Evolutionary conservation across 1,284 basidiomycete genomes (phyloP), one percentile per base, ranked within the genome.

Genomic region (Schizophyllum commune): DNA sequence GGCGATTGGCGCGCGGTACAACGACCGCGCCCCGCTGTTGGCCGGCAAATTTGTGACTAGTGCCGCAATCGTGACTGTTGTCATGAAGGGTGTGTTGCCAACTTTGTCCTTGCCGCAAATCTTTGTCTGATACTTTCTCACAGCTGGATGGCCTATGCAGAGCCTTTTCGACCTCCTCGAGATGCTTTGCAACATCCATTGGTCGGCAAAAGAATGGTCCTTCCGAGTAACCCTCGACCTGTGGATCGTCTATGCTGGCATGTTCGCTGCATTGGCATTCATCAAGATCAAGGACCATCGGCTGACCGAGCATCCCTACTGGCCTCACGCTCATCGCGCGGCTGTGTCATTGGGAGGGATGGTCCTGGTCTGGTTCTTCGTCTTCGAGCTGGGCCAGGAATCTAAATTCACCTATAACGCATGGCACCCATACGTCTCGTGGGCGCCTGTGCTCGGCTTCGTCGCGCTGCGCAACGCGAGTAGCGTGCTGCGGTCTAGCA

Each of bases 201-300:
- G 93, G 93, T 90, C 88, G 3, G 87, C 92, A 5, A 79, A 75
- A 27, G 92, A 96, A 75, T 95, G 92, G 92, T 77, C 79, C 1
- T 96, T 96, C 81, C 86, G 93, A 53, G 87, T 94, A 66, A 88
- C 83, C 20, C 84, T 96, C 63, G 94, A 96, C 75, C 79, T 93
- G 56, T 94, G 86, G 80, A 90, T 95, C 67, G 91, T 93, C 33
- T 95, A 92, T 75, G 79, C 81, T 52, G 93, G 94, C 54, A 94
- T 95, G 91, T 74, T 94, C 65, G 75, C 84, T 22, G 86, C 93
- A 0, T 75, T 94, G 61, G 82, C 79, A 1, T 83, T 81, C 71
- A 85, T 91, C 77, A 94, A 92, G 74, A 75, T 86, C 63, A 86
- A 88, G 32, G 91, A 94, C 65, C 70, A 81, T 66, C 82, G 84